phyloP scores from a whole-genome alignment of 768 basidiomycete genomes.

The Tubosaeta sp. region DNA sequence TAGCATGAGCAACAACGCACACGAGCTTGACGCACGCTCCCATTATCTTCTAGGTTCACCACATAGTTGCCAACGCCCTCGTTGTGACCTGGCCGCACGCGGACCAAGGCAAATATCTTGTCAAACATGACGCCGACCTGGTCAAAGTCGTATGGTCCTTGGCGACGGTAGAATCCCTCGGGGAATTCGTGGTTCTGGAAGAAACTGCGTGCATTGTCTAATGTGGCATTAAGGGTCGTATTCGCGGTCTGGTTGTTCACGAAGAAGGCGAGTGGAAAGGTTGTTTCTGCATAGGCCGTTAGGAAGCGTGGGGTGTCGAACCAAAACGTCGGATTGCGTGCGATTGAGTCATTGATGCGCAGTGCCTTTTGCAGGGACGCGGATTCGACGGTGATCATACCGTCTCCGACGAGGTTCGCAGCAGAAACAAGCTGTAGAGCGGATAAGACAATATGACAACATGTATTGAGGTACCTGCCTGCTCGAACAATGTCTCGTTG shows the following conservation, averaged over 20 bases:
- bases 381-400: constrained; percentile 19
- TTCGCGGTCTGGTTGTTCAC: constrained; percentile 19
- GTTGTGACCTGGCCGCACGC: constrained; percentile 14
- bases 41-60: constrained; percentile 6
- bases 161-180: constrained; percentile 16
- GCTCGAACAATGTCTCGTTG: constrained; percentile 24
- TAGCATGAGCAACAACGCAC: neutral
- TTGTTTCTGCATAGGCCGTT: constrained; percentile 20
- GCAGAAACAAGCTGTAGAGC: constrained; percentile 11
- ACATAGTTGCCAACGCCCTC: constrained; percentile 17
- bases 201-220: constrained; percentile 19
- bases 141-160: constrained; percentile 7
- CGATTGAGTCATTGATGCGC: constrained; percentile 27
- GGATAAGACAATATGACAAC: neutral
- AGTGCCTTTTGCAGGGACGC: constrained; percentile 16
- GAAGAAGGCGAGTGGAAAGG: constrained; percentile 25
- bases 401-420: constrained; percentile 18
- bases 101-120: neutral
- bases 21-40: constrained; percentile 7
- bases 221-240: constrained; percentile 12
- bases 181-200: constrained; percentile 17
- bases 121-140: constrained; percentile 2
- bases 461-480: neutral
- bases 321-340: constrained; percentile 19
- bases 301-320: constrained; percentile 20